Base-by-base conservation (phyloP, 2,329 filamentous ascomycete genomes). In the Hypoxylon sp. region DNA sequence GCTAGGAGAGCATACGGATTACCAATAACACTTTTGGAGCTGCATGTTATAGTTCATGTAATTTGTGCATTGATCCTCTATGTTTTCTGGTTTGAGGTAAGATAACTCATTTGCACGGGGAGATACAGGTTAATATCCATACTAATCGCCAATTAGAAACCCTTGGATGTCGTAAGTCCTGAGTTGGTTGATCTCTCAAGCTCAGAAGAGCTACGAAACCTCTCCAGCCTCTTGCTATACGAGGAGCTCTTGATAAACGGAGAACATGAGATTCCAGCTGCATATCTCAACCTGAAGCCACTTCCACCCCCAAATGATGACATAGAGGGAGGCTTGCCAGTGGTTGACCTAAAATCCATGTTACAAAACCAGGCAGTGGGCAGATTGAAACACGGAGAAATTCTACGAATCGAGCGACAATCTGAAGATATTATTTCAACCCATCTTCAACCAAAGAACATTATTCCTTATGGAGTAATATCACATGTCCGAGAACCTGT, bases 41-140 rank as follows among this genome's bases (percentile, higher is more conserved):
- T 40, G 26, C 36, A 40, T 29, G 27, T 23, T 5, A 40, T 40
- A 23, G 23, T 29, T n/a, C 36, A 40, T 15, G 23, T 40, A 16
- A 9, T 29, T 19, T 40, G 36, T 2, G 36, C 36, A 7, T 19
- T 40, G 2, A 29, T 40, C 9, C 2, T 38, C 5, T 40, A 40
- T n/a, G 3, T 29, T n/a, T 40, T 21, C 6, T 40, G 36, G 36
- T 40, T 40, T 15, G 11, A 40, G 36, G 36, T 38, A 8, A 29
- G 35, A 15, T 7, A 15, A 21, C 8, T 25, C 7, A n/a, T n/a
- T n/a, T n/a, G n/a, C n/a, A n/a, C n/a, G n/a, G n/a, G n/a, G n/a
- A n/a, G n/a, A n/a, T n/a, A n/a, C n/a, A n/a, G n/a, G n/a, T n/a
- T 38, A 38, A 8, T 27, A 12, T n/a, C n/a, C n/a, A n/a, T n/a